Evolutionary conservation across 495 filamentous ascomycete species (phyloP), one percentile per base, ranked within the genome.

Genomic region (Neurospora sublineolata): DNA sequence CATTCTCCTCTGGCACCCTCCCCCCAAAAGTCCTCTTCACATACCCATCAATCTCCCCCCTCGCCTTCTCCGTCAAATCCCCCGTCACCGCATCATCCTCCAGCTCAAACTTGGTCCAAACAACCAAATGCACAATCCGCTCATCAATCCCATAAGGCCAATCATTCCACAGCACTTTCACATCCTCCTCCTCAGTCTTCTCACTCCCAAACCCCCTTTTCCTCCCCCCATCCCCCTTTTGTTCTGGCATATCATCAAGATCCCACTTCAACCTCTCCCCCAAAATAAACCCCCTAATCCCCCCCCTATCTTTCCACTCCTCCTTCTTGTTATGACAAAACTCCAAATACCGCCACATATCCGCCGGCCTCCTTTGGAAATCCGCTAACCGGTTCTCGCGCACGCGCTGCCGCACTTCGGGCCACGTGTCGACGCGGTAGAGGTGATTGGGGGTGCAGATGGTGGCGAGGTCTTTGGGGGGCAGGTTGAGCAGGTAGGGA

Each of bases 81-180:
- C 84, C 89, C 3, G 88, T 93, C 27, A 71, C 82, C 42, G 91
- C 86, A 73, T 91, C 87, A 40, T 94, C 84, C 64, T 86, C 85
- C 4, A 86, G 74, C 36, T 78, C 77, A 77, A 96, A 97, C 79
- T 96, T 97, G n/a, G 91, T 94, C 93, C 93, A 97, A 11, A 96
- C 87, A 18, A 95, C 91, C 27, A 96, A 81, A 77, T 97, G 93
- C 10, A 93, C 87, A 70, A 97, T 93, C 71, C 83, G 83, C 39
- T 82, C 74, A 72, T 94, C 92, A 70, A 96, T 82, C 0, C 92
- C 93, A 75, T 97, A 97, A 3, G 93, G 93, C 92, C 93, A 97
- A 84, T 97, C 93, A 76, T 97, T 97, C 81, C 87, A 88, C 23
- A 96, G 79, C 44, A 94, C 88, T 73, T 90, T 91, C 76, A 91